Evolutionary conservation across 176 grass and related monocot genomes (phyloP), one percentile per base, ranked within the genome.

Genomic region (Saccharum officinarum): DNA sequence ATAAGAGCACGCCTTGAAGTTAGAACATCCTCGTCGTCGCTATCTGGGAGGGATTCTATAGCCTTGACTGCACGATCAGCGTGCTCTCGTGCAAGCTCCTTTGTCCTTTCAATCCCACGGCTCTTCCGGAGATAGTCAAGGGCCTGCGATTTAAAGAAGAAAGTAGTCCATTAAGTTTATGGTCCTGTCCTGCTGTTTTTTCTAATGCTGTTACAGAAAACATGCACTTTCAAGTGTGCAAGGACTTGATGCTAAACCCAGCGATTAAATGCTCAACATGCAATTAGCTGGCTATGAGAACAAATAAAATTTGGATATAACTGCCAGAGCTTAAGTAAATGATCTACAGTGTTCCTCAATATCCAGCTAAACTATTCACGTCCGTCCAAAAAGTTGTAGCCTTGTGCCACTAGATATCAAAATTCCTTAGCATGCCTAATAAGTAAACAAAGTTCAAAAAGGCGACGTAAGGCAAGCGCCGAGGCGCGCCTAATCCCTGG

Each of bases 11-110:
- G 89, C 20, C 94, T 92, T 13, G 94, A 95, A 22, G 77, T 87
- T 65, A 92, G 57, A 76, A 95, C 88, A 89, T 95, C 94, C 91
- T 95, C 91, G 0, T 93, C 94, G 9, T 95, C 91, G 8, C 94
- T 95, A 10, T 93, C 91, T 11, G 94, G 94, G 37, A 95, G 86
- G 65, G 91, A 63, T 81, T 93, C 94, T 66, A 95, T 93, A 62
- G 94, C 94, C 84, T 93, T 88, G 75, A 92, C 79, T 10, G 91
- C 94, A 82, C 67, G 88, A 42, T 87, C 59, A 15, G 81, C 88
- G 0, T 95, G 94, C 76, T 87, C 86, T 78, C 78, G 83, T 44
- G 94, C 94, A n/a, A 93, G 86, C 59, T 93, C 88, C 74, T 78
- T 88, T 20, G 94, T 90, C 79, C 80, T 91, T 87, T 95, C 90